These are phyloP conservation scores for Beauveria pseudobassiana DNA, from an alignment of 2,329 filamentous ascomycete species.

Conservation along the genomic window DNA sequence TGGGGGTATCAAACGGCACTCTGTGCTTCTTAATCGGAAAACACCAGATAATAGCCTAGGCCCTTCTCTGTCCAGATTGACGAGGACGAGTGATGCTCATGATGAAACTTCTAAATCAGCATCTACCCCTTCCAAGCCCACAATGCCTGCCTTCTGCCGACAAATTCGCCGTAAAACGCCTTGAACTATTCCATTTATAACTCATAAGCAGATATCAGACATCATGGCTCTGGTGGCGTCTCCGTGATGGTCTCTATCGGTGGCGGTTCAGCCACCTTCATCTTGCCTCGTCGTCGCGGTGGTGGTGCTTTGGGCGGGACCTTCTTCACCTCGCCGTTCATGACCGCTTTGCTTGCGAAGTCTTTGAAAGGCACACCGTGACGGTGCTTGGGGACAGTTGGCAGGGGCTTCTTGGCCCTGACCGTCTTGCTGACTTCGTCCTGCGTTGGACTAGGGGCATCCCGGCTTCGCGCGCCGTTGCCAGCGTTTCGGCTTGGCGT, in stretches of 20 bases:
- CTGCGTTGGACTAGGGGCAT: slow-evolving; percentile 17
- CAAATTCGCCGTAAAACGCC: not conserved
- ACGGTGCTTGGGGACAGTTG: slow-evolving; percentile 48
- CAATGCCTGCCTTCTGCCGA: not conserved
- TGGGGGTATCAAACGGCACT: slow-evolving; percentile 1
- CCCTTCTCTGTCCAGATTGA: not conserved
- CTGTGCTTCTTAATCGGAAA: not conserved
- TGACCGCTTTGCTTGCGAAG: slow-evolving; percentile 23
- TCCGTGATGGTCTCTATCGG: slow-evolving; percentile 23
- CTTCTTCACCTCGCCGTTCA: slow-evolving; percentile 29
- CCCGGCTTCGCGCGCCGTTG: slow-evolving; percentile 17
- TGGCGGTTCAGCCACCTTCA: slow-evolving; percentile 27
- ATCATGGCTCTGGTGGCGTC: slow-evolving; percentile 14
- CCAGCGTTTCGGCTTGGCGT: slow-evolving; percentile 60
- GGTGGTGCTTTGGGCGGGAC: slow-evolving; percentile 39
- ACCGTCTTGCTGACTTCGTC: slow-evolving; percentile 17
- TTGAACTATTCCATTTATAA: not conserved
- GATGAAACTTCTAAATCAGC: not conserved
- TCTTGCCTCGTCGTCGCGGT: slow-evolving; percentile 37
- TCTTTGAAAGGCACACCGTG: slow-evolving; percentile 40
- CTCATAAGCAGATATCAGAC: not conserved
- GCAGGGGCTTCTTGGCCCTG: slow-evolving; percentile 40
- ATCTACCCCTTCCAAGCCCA: not conserved
- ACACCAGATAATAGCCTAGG: not conserved
- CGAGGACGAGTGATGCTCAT: not conserved